phyloP scores from a whole-genome alignment of 2,329 filamentous ascomycete species.

The Metarhizium album region DNA sequence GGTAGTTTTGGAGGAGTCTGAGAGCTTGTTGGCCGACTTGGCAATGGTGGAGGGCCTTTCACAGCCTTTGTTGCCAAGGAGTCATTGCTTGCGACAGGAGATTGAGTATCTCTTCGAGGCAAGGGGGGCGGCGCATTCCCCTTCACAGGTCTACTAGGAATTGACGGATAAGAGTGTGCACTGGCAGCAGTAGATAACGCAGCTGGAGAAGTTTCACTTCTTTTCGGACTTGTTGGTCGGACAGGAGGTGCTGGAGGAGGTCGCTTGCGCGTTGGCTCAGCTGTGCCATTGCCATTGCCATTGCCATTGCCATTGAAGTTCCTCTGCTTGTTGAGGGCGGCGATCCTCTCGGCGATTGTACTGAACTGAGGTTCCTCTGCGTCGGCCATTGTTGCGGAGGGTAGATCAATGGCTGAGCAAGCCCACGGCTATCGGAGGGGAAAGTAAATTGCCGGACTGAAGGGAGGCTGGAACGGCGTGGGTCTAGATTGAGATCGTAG shows the following conservation, averaged over 20 bases:
- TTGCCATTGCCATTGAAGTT: slow-evolving; percentile 35
- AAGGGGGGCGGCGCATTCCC: slow-evolving; percentile 24
- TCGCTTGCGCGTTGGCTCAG: slow-evolving; percentile 31
- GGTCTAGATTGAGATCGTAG: neutral
- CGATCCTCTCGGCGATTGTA: slow-evolving; percentile 51
- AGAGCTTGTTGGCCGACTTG: slow-evolving; percentile 19
- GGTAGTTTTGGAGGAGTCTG: slow-evolving; percentile 38
- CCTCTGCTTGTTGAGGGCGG: slow-evolving; percentile 51
- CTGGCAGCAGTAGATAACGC: slow-evolving; percentile 11
- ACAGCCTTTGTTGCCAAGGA: slow-evolving; percentile 8
- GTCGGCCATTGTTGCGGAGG: slow-evolving; percentile 39
- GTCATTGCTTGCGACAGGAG: slow-evolving; percentile 8
- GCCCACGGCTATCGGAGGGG: neutral
- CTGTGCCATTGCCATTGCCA: slow-evolving; percentile 20
- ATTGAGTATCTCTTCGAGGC: slow-evolving; percentile 20
- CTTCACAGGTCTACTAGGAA: slow-evolving; percentile 30
- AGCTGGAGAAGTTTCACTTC: slow-evolving; percentile 26
- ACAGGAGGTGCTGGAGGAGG: slow-evolving; percentile 30
- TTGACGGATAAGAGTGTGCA: slow-evolving; percentile 14
- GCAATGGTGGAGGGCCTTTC: slow-evolving; percentile 22
- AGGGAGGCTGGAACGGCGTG: neutral
- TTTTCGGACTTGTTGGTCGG: slow-evolving; percentile 26
- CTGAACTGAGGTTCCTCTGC: slow-evolving; percentile 51
- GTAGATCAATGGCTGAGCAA: neutral
- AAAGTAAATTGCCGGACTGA: neutral